Evolutionary conservation across 225 moss, liverwort and hornwort genomes (phyloP), one percentile per base, ranked within the genome.

Genomic region (Polytrichum commune): DNA sequence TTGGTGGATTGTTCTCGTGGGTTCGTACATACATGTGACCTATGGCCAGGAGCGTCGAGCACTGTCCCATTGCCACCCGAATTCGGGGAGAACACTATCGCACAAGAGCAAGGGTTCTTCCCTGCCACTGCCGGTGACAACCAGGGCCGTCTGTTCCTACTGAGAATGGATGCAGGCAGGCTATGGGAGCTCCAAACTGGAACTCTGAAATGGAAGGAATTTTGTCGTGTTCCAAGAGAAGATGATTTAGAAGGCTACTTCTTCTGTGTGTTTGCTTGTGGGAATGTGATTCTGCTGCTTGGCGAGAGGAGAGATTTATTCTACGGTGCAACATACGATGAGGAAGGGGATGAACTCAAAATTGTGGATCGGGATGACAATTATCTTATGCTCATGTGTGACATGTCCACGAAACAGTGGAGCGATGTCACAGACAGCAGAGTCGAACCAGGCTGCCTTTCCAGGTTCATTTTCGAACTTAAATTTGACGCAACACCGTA

Each of bases 371-470:
- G 26, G 16, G 26, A 63, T 27, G 35, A 68, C 22, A 57, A 61
- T 8, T 53, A 65, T 54, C 69, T 79, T 3, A 85, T 85, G 85
- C 65, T 85, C 23, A 79, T 79, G 79, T 53, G 76, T 64, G 79
- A 85, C 64, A 74, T 82, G 74, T 68, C 64, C 33, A 76, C 76
- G 0, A 85, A 79, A 61, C 74, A 7, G 19, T 85, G 85, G 85
- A 73, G 71, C 0, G 85, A 85, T 4, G 71, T 82, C 53, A 79
- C 85, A 0, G 58, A 85, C 57, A 70, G 71, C 18, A 62, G 65
- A 9, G 55, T 81, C 6, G 74, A 78, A 20, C 85, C 81, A 13
- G 57, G 55, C 29, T n/a, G 62, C 62, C 67, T 82, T 76, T 79
- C 81, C 46, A 79, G 56, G 60, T 74, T 64, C 76, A 68, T 71